Percentiles rank a stretch among this genome's conserved stretches.
These are phyloP conservation scores for Curvularia eragrostidis DNA, from an alignment of 2,329 filamentous ascomycete genomes.

Conservation along the genomic window DNA sequence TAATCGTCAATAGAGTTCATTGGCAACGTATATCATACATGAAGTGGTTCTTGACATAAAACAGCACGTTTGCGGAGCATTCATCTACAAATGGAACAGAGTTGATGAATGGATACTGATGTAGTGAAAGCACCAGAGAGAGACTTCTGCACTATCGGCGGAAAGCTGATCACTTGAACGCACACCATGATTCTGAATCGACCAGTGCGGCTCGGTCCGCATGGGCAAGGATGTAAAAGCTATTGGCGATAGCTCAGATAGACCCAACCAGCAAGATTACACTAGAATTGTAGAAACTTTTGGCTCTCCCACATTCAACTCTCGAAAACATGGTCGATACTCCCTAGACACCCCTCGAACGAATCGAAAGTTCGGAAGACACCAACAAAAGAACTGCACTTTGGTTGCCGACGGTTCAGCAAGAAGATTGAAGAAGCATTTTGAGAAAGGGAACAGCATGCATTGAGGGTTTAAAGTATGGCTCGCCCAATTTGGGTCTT, in stretches of 20 bases:
- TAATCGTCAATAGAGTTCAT: not conserved
- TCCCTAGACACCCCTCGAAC: not conserved
- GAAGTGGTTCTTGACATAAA: not conserved
- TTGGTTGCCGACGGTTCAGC: not conserved
- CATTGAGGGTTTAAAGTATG: not conserved
- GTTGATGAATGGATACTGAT: not conserved
- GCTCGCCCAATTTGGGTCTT: not conserved
- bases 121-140: not conserved
- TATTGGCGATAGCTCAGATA: not conserved
- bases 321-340: not conserved
- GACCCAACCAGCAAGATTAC: not conserved
- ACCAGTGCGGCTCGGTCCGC: constrained; percentile 1
- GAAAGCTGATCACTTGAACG: not conserved
- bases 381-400: not conserved
- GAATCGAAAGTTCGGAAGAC: not conserved
- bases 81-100: not conserved
- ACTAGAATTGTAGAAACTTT: not conserved
- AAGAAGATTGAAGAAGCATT: not conserved
- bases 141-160: not conserved
- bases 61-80: not conserved
- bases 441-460: not conserved
- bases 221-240: not conserved
- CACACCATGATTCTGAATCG: not conserved
- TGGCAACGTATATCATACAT: not conserved
- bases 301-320: not conserved